phyloP scores from a whole-genome alignment of 2,329 filamentous ascomycete genomes.

The Scortechinia acanthostroma region DNA sequence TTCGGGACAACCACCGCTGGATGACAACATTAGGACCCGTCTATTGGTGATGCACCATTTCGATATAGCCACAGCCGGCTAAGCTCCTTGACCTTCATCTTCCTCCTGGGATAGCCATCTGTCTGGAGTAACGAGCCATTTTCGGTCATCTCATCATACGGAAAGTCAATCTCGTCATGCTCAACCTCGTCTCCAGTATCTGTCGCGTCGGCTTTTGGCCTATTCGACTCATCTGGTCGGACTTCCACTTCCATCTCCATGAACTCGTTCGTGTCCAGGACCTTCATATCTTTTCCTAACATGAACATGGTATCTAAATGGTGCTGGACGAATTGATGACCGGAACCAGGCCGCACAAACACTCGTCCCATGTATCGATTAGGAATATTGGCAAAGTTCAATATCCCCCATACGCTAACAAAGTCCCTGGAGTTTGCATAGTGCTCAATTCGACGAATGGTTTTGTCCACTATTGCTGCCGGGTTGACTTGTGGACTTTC shows the following conservation, averaged over 20 bases:
- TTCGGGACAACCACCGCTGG: too few relatives aligned
- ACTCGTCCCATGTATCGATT: constrained; percentile 55
- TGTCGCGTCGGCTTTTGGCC: constrained; percentile 28
- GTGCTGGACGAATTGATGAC: constrained; percentile 53
- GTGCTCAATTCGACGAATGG: constrained; percentile 68
- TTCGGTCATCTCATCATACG: constrained; percentile 14
- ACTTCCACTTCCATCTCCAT: constrained; percentile 49
- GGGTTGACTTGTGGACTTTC: constrained; percentile 19
- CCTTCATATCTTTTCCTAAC: constrained; percentile 25
- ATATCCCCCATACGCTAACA: constrained; percentile 67
- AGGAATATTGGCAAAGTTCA: constrained; percentile 58
- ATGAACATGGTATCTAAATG: constrained; percentile 58
- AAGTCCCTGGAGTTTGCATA: constrained; percentile 72
- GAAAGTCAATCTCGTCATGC: constrained; percentile 36
- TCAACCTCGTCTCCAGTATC: constrained; percentile 32
- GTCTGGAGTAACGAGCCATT: constrained; percentile 8
- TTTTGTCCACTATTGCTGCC: constrained; percentile 25
- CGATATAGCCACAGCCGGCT: constrained; percentile 57
- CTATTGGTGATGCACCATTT: constrained; percentile 36
- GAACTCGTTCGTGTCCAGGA: constrained; percentile 38
- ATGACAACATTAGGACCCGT: too few relatives aligned
- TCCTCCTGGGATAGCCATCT: constrained; percentile 12
- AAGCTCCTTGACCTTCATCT: constrained; percentile 48
- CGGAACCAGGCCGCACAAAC: constrained; percentile 46
- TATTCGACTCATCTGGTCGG: constrained; percentile 14